Conservation (phyloP, 306 rosid genomes). For the Sphenostylis stenocarpa region DNA sequence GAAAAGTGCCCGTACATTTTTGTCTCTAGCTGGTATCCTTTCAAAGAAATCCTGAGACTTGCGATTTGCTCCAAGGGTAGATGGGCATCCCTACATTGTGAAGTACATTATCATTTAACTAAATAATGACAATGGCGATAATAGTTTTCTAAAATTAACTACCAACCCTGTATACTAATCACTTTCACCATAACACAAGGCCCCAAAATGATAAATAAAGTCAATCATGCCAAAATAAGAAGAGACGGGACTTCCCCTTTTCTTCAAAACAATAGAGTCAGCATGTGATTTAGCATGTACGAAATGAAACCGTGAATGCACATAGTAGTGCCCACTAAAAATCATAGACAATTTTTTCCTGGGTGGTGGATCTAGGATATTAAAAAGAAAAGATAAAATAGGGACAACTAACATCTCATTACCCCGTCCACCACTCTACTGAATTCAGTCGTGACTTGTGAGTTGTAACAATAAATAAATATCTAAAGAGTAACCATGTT, state of each 20-base stretch:
- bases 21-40: conserved; percentile 94
- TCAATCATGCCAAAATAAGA: neutral
- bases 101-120: conserved; percentile 27
- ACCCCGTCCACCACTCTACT: neutral
- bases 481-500: neutral
- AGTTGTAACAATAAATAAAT: neutral
- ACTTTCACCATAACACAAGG: neutral
- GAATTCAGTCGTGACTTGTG: neutral
- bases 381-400: neutral
- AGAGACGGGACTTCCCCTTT: neutral
- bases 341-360: neutral
- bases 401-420: neutral
- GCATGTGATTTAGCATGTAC: neutral
- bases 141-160: neutral
- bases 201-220: neutral
- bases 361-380: neutral
- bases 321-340: conserved; percentile 9
- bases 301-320: neutral
- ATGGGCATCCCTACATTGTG: conserved; percentile 82
- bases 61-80: conserved; percentile 96
- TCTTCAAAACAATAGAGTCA: neutral
- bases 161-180: neutral
- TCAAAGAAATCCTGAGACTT: conserved; percentile 96
- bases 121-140: neutral
- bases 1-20: conserved; percentile 70